Base-by-base conservation (phyloP, 331 rosid genomes). In the Telfairia occidentalis region DNA sequence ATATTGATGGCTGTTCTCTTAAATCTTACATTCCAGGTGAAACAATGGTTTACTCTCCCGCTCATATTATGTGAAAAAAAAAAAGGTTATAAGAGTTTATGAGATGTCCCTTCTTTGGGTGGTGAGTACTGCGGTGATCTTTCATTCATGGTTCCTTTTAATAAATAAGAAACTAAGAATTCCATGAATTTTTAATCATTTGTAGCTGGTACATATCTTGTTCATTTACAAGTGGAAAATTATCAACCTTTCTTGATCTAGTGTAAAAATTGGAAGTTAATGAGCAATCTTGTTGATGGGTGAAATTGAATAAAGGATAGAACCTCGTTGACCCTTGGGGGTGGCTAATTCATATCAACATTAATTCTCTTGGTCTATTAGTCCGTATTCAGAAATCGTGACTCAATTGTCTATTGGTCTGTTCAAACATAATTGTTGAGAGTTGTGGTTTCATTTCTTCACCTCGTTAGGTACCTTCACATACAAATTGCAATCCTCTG, bases 1-100 rank as follows among this genome's bases (percentile, higher is more conserved):
- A 83, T 76, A 78, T 89, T 34, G 97, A 83, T 55, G 87, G 89
- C 79, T 90, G 92, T 85, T 85, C 95, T 60, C 82, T 89, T 78
- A 90, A 87, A 71, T 80, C 80, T 63, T 84, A 85, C 74, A 77
- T 87, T 58, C 85, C 87, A 83, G 94, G 96, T 88, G 40, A 60
- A 61, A 13, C 50, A 19, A 74, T 18, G 26, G 23, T 61, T 40
- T 67, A 42, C 74, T 42, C 54, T 67, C 74, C 52, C 16, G 16
- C 21, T 42, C 54, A 40, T 67, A 67, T 23, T 15, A 24, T 24
- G 37, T 42, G 54, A 42, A 67, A 67, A 19, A 15, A 65, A 42
- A 67, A 11, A 21, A 42, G 32, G 37, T 67, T 67, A 18, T 24
- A 19, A 67, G 74, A 70, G 57, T 28, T 70, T 18, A 13, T 45